Base-by-base conservation (phyloP, 2,329 filamentous ascomycete genomes). In the Zopfia rhizophila region DNA sequence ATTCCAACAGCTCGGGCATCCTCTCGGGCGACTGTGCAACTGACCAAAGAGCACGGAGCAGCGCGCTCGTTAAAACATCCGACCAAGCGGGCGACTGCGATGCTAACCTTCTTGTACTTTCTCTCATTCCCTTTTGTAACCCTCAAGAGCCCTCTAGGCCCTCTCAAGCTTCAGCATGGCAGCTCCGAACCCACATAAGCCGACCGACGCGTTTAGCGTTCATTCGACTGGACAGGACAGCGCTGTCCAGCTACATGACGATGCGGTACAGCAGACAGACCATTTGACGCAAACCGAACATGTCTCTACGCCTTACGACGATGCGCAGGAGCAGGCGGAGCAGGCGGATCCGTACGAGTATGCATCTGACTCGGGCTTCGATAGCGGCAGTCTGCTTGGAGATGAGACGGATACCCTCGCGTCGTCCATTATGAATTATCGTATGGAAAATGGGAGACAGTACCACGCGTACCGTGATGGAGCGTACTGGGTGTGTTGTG, bases 391-490 rank as follows among this genome's bases (percentile, higher is more conserved):
- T 29, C 55, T 70, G 16, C 49, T 72, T 10, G 66, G 60, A 23
- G 67, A 66, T 40, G 68, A 69, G 46, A 70, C 67, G 5, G 60
- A 70, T 45, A 68, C 66, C 17, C 57, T 71, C 14, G 66, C 64
- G 6, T 70, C 68, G 16, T 66, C 63, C 31, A 68, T 70, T 32
- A 56, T 68, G 29, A 37, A 67, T 49, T 69, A 70, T 49, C 56
- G 64, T n/a, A 68, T 69, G 38, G 68, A 71, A 45, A 72, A 72
- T 38, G 69, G 69, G 2, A 56, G 69, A 3, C 62, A 65, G 32
- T 72, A 72, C 51, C 68, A 72, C 33, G 64, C 63, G 4, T 72
- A 70, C 41, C 56, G 66, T 14, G 68, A 71, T 43, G 69, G 68
- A 38, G 59, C 64, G 12, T 70, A 72, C 56, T 68, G 64, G 66